A percentile compares a stretch with the other conserved stretches of the same genome.
These are phyloP conservation scores for Fusarium paranaense DNA, from an alignment of 2,329 filamentous ascomycete genomes.

Conservation along the genomic window DNA sequence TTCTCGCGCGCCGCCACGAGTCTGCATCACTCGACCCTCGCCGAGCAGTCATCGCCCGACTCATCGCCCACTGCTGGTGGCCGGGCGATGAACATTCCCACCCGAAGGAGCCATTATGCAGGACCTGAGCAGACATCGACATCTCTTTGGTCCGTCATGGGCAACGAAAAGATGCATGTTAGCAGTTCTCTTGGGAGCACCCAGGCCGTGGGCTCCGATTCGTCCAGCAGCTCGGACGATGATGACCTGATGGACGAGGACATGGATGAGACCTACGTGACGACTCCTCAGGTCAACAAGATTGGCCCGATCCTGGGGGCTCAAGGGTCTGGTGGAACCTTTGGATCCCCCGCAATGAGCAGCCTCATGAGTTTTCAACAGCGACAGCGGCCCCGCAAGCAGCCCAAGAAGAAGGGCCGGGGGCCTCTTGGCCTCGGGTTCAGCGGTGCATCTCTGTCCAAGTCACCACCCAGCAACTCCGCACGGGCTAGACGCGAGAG, in stretches of 20 bases:
- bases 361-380: slow-evolving; percentile 87
- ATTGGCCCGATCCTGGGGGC: slow-evolving; percentile 59
- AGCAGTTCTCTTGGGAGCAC: slow-evolving; percentile 81
- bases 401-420: slow-evolving; percentile 69
- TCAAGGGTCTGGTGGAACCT: slow-evolving; percentile 68
- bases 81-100: slow-evolving; percentile 71
- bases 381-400: slow-evolving; percentile 77
- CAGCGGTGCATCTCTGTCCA: slow-evolving; percentile 66
- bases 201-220: slow-evolving; percentile 79
- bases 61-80: slow-evolving; percentile 88
- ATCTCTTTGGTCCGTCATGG: slow-evolving; percentile 78
- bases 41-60: slow-evolving; percentile 87
- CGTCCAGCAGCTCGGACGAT: slow-evolving; percentile 78
- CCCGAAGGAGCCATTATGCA: slow-evolving; percentile 62
- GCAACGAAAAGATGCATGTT: slow-evolving; percentile 75
- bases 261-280: slow-evolving; percentile 83
- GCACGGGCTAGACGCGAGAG: slow-evolving; percentile 80
- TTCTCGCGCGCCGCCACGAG: slow-evolving; percentile 95
- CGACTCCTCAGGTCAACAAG: slow-evolving; percentile 82
- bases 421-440: slow-evolving; percentile 64
- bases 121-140: slow-evolving; percentile 74
- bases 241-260: slow-evolving; percentile 79
- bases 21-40: slow-evolving; percentile 93
- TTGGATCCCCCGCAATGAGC: slow-evolving; percentile 76
- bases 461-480: slow-evolving; percentile 75